Percentiles rank a stretch among this genome's conserved stretches.
These are phyloP conservation scores for Tripterygium wilfordii DNA, from an alignment of 177 flowering plant species.

Conservation along the genomic window DNA sequence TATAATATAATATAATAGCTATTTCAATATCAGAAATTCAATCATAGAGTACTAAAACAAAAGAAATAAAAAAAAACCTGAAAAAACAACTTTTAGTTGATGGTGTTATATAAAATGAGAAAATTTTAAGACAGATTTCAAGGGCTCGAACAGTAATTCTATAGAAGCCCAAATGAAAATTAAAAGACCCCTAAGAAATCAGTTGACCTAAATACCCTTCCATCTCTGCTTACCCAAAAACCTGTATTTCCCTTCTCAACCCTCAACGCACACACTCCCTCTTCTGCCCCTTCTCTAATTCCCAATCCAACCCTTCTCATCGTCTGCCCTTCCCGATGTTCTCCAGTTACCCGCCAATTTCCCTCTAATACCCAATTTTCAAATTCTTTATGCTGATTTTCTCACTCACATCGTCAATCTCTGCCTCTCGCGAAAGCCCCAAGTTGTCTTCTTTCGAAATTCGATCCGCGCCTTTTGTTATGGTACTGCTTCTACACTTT, in stretches of 20 bases:
- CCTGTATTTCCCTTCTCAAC: conserved; percentile 46
- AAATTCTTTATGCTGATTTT: conserved; percentile 17
- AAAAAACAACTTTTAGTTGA: too few relatives aligned
- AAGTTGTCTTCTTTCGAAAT: conserved; percentile 12
- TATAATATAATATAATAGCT: too few relatives aligned
- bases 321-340: conserved; percentile 14
- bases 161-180: conserved; percentile 8
- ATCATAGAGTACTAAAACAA: too few relatives aligned
- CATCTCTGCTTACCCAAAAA: conserved; percentile 5
- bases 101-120: neutral
- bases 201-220: conserved; percentile 52
- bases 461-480: neutral
- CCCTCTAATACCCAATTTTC: conserved; percentile 23
- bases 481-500: neutral
- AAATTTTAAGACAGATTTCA: too few relatives aligned
- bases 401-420: neutral
- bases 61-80: too few relatives aligned
- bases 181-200: neutral
- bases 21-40: too few relatives aligned
- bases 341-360: conserved; percentile 45
- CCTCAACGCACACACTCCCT: conserved; percentile 30
- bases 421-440: neutral
- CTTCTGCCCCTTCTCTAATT: conserved; percentile 35
- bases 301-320: conserved; percentile 11
- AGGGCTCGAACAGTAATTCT: conserved; percentile 26